phyloP scores from a whole-genome alignment of 1,139 yeast species.

The Candida buenavistaensis region DNA sequence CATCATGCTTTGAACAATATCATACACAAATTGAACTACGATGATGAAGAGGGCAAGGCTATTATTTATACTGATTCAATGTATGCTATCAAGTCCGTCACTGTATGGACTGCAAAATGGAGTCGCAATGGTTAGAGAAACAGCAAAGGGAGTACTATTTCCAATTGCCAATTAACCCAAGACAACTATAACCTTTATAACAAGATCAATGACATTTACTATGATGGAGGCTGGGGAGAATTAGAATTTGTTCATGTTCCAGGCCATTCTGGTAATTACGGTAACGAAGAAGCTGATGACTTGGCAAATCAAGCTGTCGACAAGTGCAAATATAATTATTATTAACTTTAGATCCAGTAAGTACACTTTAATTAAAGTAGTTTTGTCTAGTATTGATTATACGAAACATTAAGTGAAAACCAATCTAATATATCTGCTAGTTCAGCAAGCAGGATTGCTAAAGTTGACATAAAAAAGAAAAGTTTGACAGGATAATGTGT shows the following conservation, averaged over 20 bases:
- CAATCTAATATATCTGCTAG: too few species aligned
- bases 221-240: slow-evolving; percentile 27
- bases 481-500: too few species aligned
- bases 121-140: slow-evolving; percentile 52
- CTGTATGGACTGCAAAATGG: slow-evolving; percentile 57
- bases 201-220: slow-evolving; percentile 28
- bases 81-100: slow-evolving; percentile 50
- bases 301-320: slow-evolving; percentile 57
- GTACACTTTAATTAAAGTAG: too few species aligned
- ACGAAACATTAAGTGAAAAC: too few species aligned
- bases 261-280: slow-evolving; percentile 70
- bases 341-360: too few species aligned
- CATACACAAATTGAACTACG: slow-evolving; percentile 17
- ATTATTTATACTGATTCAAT: slow-evolving; percentile 56
- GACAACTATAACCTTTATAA: slow-evolving; percentile 23
- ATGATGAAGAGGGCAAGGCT: slow-evolving; percentile 19
- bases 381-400: too few species aligned
- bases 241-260: slow-evolving; percentile 57
- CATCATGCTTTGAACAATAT: slow-evolving; percentile 51
- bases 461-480: too few species aligned
- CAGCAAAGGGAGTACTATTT: slow-evolving; percentile 43
- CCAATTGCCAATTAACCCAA: slow-evolving; percentile 52
- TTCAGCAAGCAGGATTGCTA: too few species aligned
- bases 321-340: too few species aligned
- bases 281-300: slow-evolving; percentile 76